Base-by-base conservation (phyloP, 2,329 filamentous ascomycete species). In the Aurifilum marmelostoma region DNA sequence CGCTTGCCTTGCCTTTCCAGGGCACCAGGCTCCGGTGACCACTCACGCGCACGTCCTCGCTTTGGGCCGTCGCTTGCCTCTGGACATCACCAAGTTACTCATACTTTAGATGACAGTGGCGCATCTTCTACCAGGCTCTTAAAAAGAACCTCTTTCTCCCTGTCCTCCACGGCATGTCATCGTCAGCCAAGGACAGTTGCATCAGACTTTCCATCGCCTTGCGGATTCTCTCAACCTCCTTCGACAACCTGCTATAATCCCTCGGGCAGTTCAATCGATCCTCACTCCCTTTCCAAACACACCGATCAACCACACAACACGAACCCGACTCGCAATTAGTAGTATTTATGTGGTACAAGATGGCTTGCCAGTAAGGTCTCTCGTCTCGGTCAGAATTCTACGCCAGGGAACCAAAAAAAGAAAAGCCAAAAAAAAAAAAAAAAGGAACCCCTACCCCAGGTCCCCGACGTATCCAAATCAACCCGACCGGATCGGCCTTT, bases 31-130 rank as follows among this genome's bases (percentile, higher is more conserved):
- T 69, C 60, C 67, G 69, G 67, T 69, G 63, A 47, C 68, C 67
- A 59, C 63, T 65, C 69, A 58, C 63, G 52, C 60, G 37, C 43
- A 47, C 43, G 21, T 21, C n/a, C 18, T 54, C 29, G 60, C 52
- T 18, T 68, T 43, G 60, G 63, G 60, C 54, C 52, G 32, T n/a
- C 18, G 7, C 43, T 69, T 52, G 43, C 60, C 52, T 59, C 16
- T 66, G 63, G 66, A 69, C 61, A 66, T 63, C 69, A 67, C 63
- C 24, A 61, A 67, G 62, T 71, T 71, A 71, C 69, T 71, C 69
- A 71, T 65, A 63, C 39, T 71, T 60, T 21, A 56, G 58, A 67
- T 69, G 65, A 71, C 54, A 65, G 69, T 61, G 60, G 59, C 60
- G 64, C 41, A 37, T 63, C 69, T 27, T 47, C 47, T n/a, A 50